Evolutionary conservation across 306 rosid genomes (phyloP).

Genomic region (Ammopiptanthus mongolicus): DNA sequence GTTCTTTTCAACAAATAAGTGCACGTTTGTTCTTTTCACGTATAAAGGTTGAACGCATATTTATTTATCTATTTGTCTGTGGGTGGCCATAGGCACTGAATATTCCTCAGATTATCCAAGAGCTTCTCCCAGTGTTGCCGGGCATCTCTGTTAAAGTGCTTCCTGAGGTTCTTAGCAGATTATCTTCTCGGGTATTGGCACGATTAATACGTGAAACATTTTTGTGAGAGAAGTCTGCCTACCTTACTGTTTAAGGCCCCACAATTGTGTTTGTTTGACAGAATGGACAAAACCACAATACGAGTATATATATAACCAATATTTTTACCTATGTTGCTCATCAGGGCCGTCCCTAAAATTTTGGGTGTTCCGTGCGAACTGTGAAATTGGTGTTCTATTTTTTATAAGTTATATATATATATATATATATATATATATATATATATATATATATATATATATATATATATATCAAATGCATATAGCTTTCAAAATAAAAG

Average conservation of each 20-base stretch:
- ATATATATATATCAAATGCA: too few relatives aligned
- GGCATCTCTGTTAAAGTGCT: conserved; percentile 75
- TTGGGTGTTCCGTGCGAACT: too few relatives aligned
- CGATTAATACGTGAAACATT: conserved; percentile 76
- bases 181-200: conserved; percentile 88
- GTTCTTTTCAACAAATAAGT: background rate
- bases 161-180: conserved; percentile 74
- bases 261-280: conserved; percentile 33
- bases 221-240: conserved; percentile 34
- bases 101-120: conserved; percentile 59
- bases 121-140: conserved; percentile 86
- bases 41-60: background rate
- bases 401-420: too few relatives aligned
- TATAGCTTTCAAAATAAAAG: too few relatives aligned
- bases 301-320: background rate
- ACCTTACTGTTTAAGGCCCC: conserved; percentile 13
- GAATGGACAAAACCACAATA: conserved; percentile 16
- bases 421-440: too few relatives aligned
- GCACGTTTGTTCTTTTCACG: background rate
- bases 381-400: too few relatives aligned
- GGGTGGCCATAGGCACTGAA: conserved; percentile 43
- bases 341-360: too few relatives aligned
- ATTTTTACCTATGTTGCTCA: background rate
- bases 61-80: conserved; percentile 20
- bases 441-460: too few relatives aligned